Percentiles rank a stretch among this genome's conserved stretches.
These are phyloP conservation scores for Termitomyces sp. DNA, from an alignment of 768 basidiomycete genomes.

Conservation along the genomic window DNA sequence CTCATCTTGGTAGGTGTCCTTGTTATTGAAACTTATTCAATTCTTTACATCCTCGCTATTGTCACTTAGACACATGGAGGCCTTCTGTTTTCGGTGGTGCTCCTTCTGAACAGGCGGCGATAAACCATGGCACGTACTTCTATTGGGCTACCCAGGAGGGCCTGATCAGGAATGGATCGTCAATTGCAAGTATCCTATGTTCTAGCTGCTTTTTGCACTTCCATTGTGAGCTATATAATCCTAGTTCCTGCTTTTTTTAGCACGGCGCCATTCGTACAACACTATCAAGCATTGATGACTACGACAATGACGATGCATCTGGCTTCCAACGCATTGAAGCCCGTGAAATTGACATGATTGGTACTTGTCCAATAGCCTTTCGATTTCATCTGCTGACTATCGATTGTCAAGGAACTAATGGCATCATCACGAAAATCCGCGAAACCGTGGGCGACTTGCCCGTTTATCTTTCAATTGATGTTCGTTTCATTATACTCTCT, in stretches of 20 bases:
- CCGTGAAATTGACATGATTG: conserved; percentile 79
- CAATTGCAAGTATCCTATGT: conserved; percentile 68
- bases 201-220: conserved; percentile 16
- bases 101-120: conserved; percentile 63
- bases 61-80: conserved; percentile 60
- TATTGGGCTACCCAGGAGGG: conserved; percentile 86
- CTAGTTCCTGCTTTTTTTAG: conserved; percentile 62
- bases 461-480: conserved; percentile 77
- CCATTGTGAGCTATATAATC: conserved; percentile 50
- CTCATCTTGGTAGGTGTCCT: conserved; percentile 43
- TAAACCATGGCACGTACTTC: conserved; percentile 90
- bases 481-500: conserved; percentile 21
- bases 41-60: neutral
- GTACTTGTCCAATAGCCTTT: conserved; percentile 24
- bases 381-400: neutral
- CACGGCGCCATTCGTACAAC: conserved; percentile 89
- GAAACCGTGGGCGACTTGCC: conserved; percentile 70
- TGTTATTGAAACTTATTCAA: neutral
- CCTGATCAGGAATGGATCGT: conserved; percentile 68
- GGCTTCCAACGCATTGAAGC: conserved; percentile 84
- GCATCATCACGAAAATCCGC: conserved; percentile 78
- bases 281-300: conserved; percentile 71
- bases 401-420: conserved; percentile 46
- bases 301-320: conserved; percentile 68
- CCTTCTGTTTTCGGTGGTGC: conserved; percentile 71